phyloP scores from a whole-genome alignment of 768 basidiomycete species.

The Mycena sanguinolenta region DNA sequence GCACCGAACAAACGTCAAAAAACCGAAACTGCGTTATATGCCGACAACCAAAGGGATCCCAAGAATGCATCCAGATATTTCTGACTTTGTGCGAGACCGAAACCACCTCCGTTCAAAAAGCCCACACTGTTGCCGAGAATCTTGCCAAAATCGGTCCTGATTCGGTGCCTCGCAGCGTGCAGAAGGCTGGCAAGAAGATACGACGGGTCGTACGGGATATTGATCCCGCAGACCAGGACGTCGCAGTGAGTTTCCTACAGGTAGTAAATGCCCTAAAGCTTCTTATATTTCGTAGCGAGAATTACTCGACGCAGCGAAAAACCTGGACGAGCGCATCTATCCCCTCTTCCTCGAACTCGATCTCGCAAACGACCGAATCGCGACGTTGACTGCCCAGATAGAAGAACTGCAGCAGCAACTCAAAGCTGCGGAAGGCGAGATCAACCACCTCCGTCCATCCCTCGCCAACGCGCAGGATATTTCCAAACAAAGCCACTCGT shows the following conservation, averaged over 20 bases:
- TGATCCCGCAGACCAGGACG: constrained; percentile 16
- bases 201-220: constrained; percentile 22
- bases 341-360: constrained; percentile 34
- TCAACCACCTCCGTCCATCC: constrained; percentile 14
- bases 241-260: constrained; percentile 24
- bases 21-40: constrained; percentile 35
- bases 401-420: constrained; percentile 27
- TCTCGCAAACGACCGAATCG: constrained; percentile 23
- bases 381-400: constrained; percentile 20
- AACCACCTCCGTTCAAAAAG: constrained; percentile 17
- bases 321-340: constrained; percentile 34
- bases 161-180: constrained; percentile 26
- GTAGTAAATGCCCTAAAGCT: not conserved
- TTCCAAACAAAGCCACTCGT: not conserved
- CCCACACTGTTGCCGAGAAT: constrained; percentile 21
- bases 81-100: constrained; percentile 30
- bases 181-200: constrained; percentile 36
- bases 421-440: constrained; percentile 17
- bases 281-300: constrained; percentile 16
- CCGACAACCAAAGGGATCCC: constrained; percentile 26
- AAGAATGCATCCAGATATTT: constrained; percentile 29
- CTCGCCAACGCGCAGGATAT: constrained; percentile 8
- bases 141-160: constrained; percentile 23
- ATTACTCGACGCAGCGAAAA: constrained; percentile 32
- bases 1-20: constrained; percentile 21